A percentile compares a stretch with the other conserved stretches of the same genome.
Evolutionary conservation across 306 rosid genomes (phyloP).

Genomic region (Quercus rubra): DNA sequence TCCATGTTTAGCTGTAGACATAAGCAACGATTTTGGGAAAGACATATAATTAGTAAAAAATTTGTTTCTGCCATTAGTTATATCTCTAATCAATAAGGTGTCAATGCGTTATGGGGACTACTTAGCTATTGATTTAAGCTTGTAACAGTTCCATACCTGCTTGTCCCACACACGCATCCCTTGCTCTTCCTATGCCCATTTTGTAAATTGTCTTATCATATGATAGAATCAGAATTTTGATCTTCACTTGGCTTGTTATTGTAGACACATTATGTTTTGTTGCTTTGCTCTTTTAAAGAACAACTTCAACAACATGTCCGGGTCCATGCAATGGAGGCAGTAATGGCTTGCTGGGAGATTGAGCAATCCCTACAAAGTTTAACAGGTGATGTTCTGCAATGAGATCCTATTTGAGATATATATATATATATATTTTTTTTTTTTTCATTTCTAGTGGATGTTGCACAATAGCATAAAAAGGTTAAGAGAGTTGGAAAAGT

Average conservation of each 20-base stretch:
- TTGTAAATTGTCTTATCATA: neutral
- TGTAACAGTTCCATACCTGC: neutral
- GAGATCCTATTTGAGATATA: neutral
- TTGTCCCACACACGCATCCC: neutral
- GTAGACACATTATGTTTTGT: slow-evolving; percentile 91
- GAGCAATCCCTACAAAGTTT: slow-evolving; percentile 93
- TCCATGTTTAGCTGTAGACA: neutral
- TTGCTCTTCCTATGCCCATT: neutral
- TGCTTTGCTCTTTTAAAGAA: slow-evolving; percentile 96
- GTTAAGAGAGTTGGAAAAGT: neutral
- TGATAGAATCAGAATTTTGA: slow-evolving; percentile 2
- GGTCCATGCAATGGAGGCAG: slow-evolving; percentile 99
- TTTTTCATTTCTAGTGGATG: neutral
- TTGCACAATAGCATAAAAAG: slow-evolving; percentile 16
- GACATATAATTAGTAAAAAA: neutral
- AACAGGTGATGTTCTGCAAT: slow-evolving; percentile 56
- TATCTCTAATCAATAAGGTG: neutral
- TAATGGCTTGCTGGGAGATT: slow-evolving; percentile 99
- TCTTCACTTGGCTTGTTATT: slow-evolving; percentile 13
- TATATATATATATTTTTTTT: no score
- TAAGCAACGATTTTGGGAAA: neutral
- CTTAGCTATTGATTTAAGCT: neutral
- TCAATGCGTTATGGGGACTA: neutral
- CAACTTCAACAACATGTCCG: slow-evolving; percentile 97
- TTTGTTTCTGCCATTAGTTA: neutral